Base-by-base conservation (phyloP, 2,329 filamentous ascomycete species). In the Macroventuria anomochaeta region DNA sequence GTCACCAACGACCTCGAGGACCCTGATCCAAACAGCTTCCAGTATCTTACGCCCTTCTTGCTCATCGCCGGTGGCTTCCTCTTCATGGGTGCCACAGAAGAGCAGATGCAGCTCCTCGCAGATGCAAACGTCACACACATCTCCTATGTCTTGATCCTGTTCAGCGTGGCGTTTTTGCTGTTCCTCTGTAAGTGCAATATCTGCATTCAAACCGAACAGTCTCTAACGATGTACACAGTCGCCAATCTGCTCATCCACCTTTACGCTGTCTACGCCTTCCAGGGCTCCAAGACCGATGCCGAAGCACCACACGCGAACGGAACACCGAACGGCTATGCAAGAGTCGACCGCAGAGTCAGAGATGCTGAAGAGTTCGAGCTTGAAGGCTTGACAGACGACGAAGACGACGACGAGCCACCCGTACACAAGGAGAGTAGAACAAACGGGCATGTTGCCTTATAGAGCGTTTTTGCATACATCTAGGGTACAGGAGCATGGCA, bases 11-110 rank as follows among this genome's bases (percentile, higher is more conserved):
- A 90, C 68, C 88, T 88, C 7, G 82, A 82, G 31, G 83, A 91
- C 59, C 82, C 82, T 26, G 84, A 91, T 59, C 83, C 84, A 46
- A 91, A 88, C 69, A 89, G 87, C 70, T 90, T 88, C 73, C 88
- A 90, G 73, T 88, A 88, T 63, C 72, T 90, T 38, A 82, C 88
- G 21, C 83, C 85, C 46, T 90, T 89, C 67, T 83, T 97, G 33
- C 84, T 99, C 23, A 96, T 90, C 68, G 92, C 93, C 5, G 89
- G 93, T 3, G 95, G 95, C 1, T 96, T 97, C 77, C 82, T 99
- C 33, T 99, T 99, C 79, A 96, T 97, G 92, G 90, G 91, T 26
- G 93, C 95, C 13, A 97, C 92, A 0, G 95, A 97, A 73, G 93
- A 99, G 77, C 95, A 97, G 76, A 96, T 97, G 90, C 69, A 81